Conservation (phyloP, 495 filamentous ascomycete species). For the Neurospora intermedia region DNA sequence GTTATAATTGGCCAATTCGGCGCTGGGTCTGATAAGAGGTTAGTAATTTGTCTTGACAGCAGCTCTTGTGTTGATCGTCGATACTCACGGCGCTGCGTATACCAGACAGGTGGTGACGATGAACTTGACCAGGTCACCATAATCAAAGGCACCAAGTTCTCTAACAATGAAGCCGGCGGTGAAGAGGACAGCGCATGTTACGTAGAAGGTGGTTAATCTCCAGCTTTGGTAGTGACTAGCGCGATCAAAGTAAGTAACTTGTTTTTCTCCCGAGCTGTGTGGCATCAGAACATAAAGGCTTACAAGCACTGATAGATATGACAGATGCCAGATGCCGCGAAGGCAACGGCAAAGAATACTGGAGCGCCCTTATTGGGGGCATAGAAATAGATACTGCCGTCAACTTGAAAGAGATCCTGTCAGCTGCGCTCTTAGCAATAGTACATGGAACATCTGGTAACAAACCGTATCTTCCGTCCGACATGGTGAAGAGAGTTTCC, state of each 20-base stretch:
- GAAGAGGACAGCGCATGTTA: slow-evolving; percentile 34
- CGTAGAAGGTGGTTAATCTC: slow-evolving; percentile 28
- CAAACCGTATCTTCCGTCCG: slow-evolving; percentile 8
- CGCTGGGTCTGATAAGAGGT: slow-evolving; percentile 45
- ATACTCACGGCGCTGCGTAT: slow-evolving; percentile 53
- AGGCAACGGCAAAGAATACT: slow-evolving; percentile 56
- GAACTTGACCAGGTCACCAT: slow-evolving; percentile 43
- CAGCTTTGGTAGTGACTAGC: slow-evolving; percentile 41
- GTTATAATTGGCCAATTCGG: slow-evolving; percentile 66
- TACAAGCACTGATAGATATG: slow-evolving; percentile 59
- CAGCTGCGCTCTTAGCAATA: background rate
- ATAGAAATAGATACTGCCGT: slow-evolving; percentile 56
- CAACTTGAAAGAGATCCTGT: slow-evolving; percentile 16
- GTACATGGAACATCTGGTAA: background rate
- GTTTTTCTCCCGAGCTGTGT: background rate
- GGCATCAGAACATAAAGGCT: background rate
- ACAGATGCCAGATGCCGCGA: slow-evolving; percentile 43
- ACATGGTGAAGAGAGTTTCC: background rate
- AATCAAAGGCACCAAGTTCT: slow-evolving; percentile 47
- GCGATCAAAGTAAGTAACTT: slow-evolving; percentile 30
- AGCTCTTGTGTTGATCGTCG: background rate
- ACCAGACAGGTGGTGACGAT: slow-evolving; percentile 52
- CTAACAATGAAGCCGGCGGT: slow-evolving; percentile 49
- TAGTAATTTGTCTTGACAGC: background rate
- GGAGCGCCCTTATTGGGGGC: slow-evolving; percentile 65